Evolutionary conservation across 2,329 filamentous ascomycete genomes (phyloP), one percentile per base, ranked within the genome.

Genomic region (Colletotrichum higginsianum): DNA sequence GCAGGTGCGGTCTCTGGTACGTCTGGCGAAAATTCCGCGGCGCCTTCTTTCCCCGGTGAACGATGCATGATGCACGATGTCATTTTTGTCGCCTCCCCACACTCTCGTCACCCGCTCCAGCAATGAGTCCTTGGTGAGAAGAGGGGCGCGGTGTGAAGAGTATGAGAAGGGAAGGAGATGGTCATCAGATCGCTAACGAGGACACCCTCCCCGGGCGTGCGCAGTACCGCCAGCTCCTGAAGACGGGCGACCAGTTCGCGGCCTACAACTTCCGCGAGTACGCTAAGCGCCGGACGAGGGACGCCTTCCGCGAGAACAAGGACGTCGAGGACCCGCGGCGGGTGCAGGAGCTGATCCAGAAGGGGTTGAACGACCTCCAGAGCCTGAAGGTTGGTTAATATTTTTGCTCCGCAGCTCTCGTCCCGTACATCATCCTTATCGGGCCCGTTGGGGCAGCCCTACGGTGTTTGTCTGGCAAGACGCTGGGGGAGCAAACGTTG

Each of bases 221-320:
- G 53, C 75, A 98, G 95, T 98, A 98, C 84, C 95, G 96, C 76
- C 96, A 96, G 79, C 87, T 99, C 77, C 87, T 98, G 78, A 93
- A 95, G 77, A 93, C 96, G 82, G 91, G 94, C 74, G 88, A 89
- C 73, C 93, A 98, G 79, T 98, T 99, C 83, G 90, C 94, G 74
- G 91, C 93, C 76, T 99, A 98, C 87, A 99, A 98, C 85, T 99
- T 98, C 88, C 91, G 96, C 84, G 96, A 98, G 82, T 99, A 99
- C 83, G 95, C 96, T 65, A 93, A 92, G 83, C 92, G 96, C 80
- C 90, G 96, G 82, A 98, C 96, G 80, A 90, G 89, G 81, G 96
- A 98, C 86, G 92, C 94, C 5, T 99, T 98, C 83, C 90, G 93
- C 77, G 94, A 97, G 81, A 89, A 97, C 82, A 88, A 90, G 82